Conservation (phyloP, 1,284 basidiomycete species). For the Leccinum fallax region DNA sequence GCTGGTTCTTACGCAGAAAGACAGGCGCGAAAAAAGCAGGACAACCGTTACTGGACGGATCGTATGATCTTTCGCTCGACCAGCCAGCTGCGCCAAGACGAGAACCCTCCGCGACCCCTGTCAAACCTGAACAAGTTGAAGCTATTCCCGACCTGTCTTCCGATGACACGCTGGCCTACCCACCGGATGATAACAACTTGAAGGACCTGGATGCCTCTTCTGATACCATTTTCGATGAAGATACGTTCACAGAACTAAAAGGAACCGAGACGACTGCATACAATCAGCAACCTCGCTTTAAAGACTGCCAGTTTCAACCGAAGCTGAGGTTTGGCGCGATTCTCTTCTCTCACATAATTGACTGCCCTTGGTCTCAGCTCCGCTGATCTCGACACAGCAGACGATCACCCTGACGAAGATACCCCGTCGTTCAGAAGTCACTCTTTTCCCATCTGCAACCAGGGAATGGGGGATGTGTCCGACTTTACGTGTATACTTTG, state of each 20-base stretch:
- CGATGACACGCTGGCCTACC: constrained; percentile 29
- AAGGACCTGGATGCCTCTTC: constrained; percentile 26
- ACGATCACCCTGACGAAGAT: not conserved
- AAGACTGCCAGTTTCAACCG: not conserved
- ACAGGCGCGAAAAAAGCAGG: constrained; percentile 30
- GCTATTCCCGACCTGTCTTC: constrained; percentile 15
- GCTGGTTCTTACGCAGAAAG: constrained; percentile 33
- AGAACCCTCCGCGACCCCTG: constrained; percentile 13
- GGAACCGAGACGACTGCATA: constrained; percentile 17
- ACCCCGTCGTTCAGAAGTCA: not conserved
- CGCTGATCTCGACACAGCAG: not conserved
- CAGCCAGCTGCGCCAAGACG: constrained; percentile 6
- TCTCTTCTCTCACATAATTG: constrained; percentile 10
- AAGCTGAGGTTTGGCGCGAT: constrained; percentile 22
- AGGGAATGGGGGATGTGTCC: constrained; percentile 9
- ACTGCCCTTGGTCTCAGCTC: constrained; percentile 20
- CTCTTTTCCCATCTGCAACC: constrained; percentile 20
- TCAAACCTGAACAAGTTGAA: constrained; percentile 9
- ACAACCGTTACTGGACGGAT: constrained; percentile 18
- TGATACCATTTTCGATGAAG: constrained; percentile 28
- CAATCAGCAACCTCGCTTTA: constrained; percentile 2
- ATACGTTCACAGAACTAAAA: not conserved
- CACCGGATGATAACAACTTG: constrained; percentile 4
- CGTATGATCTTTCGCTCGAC: constrained; percentile 28
- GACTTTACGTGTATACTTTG: constrained; percentile 28